Conservation (phyloP, 305 asterid genomes). For the Petunia hybrid region DNA sequence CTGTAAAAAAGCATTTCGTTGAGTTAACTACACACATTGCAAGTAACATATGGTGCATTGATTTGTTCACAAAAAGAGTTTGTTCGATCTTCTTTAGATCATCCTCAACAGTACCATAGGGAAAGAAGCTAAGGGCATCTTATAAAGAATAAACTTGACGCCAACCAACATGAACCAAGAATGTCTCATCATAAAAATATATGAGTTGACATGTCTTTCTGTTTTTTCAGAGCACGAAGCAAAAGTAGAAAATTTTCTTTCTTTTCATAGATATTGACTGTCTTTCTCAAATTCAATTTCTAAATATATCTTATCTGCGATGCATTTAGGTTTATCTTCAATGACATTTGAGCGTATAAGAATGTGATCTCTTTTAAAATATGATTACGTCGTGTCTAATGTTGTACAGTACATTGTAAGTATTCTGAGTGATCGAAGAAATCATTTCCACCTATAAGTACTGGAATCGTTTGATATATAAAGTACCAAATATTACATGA, state of each 20-base stretch:
- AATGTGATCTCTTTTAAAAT: constrained; percentile 1
- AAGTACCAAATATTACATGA: background rate
- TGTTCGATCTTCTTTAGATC: too few relatives aligned
- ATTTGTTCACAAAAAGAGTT: background rate
- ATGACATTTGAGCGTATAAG: background rate
- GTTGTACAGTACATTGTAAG: background rate
- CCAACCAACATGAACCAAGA: constrained; percentile 7
- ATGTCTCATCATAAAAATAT: constrained; percentile 13
- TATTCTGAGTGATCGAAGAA: background rate
- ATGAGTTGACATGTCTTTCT: background rate
- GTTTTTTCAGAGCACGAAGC: background rate
- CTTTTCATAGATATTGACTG: background rate
- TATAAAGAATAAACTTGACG: background rate
- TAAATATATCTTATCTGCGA: background rate
- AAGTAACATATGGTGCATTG: background rate
- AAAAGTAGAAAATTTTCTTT: background rate
- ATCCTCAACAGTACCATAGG: too few relatives aligned
- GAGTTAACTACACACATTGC: background rate
- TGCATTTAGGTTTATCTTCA: constrained; percentile 6
- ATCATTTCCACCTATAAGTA: background rate
- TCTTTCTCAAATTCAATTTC: background rate
- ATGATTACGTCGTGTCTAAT: background rate
- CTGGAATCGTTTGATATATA: background rate
- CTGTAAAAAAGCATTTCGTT: background rate
- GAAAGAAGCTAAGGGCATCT: background rate